These are phyloP conservation scores for Paramarasmius palmivorus DNA, from an alignment of 1,284 basidiomycete species.

Conservation along the genomic window DNA sequence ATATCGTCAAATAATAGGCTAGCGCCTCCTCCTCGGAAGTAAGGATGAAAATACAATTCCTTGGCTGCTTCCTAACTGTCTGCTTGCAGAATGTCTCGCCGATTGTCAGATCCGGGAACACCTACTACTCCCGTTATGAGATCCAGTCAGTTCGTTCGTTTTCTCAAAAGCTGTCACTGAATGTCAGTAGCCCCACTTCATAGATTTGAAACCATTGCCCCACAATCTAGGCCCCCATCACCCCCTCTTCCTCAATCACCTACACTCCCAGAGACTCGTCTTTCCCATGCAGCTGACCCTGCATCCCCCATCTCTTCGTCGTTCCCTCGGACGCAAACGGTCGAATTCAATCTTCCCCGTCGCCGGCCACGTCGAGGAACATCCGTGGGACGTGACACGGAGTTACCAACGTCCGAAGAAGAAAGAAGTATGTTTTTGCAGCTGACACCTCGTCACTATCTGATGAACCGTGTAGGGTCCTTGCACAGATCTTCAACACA, in stretches of 20 bases:
- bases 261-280: not conserved
- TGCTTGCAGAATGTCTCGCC: conserved; percentile 21
- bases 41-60: conserved; percentile 1
- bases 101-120: conserved; percentile 40
- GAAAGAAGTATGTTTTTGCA: conserved; percentile 24
- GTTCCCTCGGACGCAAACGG: conserved; percentile 51
- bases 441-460: not conserved
- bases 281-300: too few relatives aligned
- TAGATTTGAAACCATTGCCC: conserved; percentile 33
- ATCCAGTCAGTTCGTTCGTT: conserved; percentile 22
- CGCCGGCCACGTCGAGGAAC: conserved; percentile 13
- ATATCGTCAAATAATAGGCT: not conserved
- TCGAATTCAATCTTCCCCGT: conserved; percentile 49
- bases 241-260: conserved; percentile 11
- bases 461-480: conserved; percentile 21
- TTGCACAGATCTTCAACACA: conserved; percentile 18
- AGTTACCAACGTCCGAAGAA: conserved; percentile 10
- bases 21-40: not conserved
- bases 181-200: conserved; percentile 25
- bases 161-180: conserved; percentile 7
- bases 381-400: not conserved
- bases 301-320: conserved; percentile 5
- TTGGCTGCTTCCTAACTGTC: not conserved
- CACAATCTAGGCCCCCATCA: conserved; percentile 9
- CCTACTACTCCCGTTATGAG: conserved; percentile 7